Percentiles rank a stretch among this genome's conserved stretches.
Evolutionary conservation across 2,329 filamentous ascomycete species (phyloP).

Genomic region (Fusarium drepaniforme): DNA sequence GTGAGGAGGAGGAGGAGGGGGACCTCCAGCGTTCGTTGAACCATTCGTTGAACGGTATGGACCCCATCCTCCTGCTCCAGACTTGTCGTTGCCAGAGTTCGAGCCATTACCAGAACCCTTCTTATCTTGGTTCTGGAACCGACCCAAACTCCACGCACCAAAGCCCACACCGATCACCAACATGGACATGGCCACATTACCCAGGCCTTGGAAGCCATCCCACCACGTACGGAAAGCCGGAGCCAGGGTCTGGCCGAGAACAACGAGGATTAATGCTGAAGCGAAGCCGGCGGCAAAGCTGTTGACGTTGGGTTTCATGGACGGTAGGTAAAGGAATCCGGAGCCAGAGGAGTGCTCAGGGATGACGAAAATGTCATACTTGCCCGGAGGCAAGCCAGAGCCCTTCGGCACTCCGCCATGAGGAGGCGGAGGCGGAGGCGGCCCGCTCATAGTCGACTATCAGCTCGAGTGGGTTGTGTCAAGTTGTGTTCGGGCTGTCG

Average conservation of each 20-base stretch:
- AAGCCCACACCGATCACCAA: slow-evolving; percentile 80
- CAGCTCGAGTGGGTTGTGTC: slow-evolving; percentile 34
- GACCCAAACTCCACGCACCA: slow-evolving; percentile 76
- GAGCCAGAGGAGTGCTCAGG: slow-evolving; percentile 90
- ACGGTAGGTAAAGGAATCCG: slow-evolving; percentile 95
- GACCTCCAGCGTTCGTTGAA: slow-evolving; percentile 49
- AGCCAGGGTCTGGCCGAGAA: slow-evolving; percentile 78
- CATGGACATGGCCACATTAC: slow-evolving; percentile 79
- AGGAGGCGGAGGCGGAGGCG: slow-evolving; percentile 87
- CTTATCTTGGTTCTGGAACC: slow-evolving; percentile 51
- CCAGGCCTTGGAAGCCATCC: slow-evolving; percentile 75
- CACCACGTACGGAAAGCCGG: slow-evolving; percentile 83
- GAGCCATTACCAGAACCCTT: slow-evolving; percentile 35
- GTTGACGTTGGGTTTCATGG: slow-evolving; percentile 85
- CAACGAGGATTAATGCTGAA: slow-evolving; percentile 78
- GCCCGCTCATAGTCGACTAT: slow-evolving; percentile 62
- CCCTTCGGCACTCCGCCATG: slow-evolving; percentile 84
- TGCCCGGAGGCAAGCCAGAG: slow-evolving; percentile 82
- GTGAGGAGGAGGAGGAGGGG: slow-evolving; percentile 49
- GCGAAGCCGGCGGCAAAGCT: slow-evolving; percentile 92
- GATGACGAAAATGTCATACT: slow-evolving; percentile 98
- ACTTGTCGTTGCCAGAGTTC: slow-evolving; percentile 36
- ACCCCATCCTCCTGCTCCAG: slow-evolving; percentile 48
- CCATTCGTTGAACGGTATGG: slow-evolving; percentile 48
- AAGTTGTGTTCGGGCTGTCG: slow-evolving; percentile 18